These are phyloP conservation scores for Niebla homalea DNA, from an alignment of 495 filamentous ascomycete species.

Conservation along the genomic window DNA sequence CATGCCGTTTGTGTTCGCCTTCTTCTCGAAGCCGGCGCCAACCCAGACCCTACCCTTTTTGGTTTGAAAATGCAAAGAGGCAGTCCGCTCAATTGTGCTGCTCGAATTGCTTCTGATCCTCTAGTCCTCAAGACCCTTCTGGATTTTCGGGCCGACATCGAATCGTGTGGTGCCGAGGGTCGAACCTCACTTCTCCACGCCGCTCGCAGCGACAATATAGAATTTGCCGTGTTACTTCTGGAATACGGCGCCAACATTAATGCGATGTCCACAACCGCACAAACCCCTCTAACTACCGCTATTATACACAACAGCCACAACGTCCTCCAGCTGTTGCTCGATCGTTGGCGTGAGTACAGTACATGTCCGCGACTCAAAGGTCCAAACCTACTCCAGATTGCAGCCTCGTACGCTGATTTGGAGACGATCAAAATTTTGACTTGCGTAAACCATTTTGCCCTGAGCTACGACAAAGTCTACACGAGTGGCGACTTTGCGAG, in stretches of 20 bases:
- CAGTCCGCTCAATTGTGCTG: constrained; percentile 20
- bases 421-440: constrained; percentile 18
- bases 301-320: constrained; percentile 20
- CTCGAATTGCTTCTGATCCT: constrained; percentile 12
- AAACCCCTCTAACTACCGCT: constrained; percentile 9
- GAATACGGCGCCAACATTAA: constrained; percentile 10
- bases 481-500: not conserved
- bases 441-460: not conserved
- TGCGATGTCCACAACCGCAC: constrained; percentile 1
- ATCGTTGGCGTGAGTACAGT: constrained; percentile 23
- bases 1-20: constrained; percentile 18
- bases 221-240: constrained; percentile 4
- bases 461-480: not conserved
- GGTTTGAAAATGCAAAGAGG: constrained; percentile 11
- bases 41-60: constrained; percentile 7
- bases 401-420: constrained; percentile 20
- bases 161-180: constrained; percentile 5
- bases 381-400: constrained; percentile 18
- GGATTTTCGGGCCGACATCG: constrained; percentile 19
- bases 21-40: constrained; percentile 23
- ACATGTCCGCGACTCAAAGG: constrained; percentile 20
- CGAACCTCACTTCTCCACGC: constrained; percentile 2
- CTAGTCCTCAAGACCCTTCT: constrained; percentile 19
- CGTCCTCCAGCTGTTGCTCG: constrained; percentile 16
- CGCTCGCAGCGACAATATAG: constrained; percentile 1